Base-by-base conservation (phyloP, 345 rosid species). In the Durio zibethinus region DNA sequence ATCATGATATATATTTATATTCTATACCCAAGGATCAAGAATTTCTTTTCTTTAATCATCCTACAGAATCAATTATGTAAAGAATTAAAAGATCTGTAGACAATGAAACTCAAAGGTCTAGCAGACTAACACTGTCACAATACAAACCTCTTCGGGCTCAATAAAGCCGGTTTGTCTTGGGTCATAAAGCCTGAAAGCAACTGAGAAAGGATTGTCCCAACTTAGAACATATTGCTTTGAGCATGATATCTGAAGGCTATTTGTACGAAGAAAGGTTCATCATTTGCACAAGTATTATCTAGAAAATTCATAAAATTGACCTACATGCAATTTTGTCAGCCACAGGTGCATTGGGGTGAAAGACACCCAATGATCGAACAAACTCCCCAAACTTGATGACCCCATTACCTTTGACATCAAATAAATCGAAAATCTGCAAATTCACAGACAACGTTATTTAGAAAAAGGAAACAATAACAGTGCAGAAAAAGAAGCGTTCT, bases 381-480 rank as follows among this genome's bases (percentile, higher is more conserved):
- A 95, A 95, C 78, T 92, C 99, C 1, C 96, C 98, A 68, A 93
- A 95, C 60, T 92, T 94, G 8, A 95, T 90, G 27, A 93, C 99
- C 72, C 98, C 97, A 86, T 93, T 93, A 77, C 83, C 89, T 84
- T 95, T 95, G 81, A 93, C 56, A 87, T 95, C 99, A 75, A 93
- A 95, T 31, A 92, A 75, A 83, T 95, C 93, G 53, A 93, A 95
- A 56, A 93, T 83, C 99, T 95, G 78, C 79, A 70, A 48, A 68
- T 52, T 23, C 38, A 21, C 20, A 47, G 5, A n/a, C 25, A 3
- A 75, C 63, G 48, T 50, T 81, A 63, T 53, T 76, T 11, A 45
- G 45, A 53, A 47, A 27, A 15, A 50, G 62, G 23, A 43, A 77
- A 69, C 31, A 63, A 48, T 14, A 21, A 16, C 38, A 60, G 20